Percentiles rank a stretch among this genome's conserved stretches.
These are phyloP conservation scores for Pichia sporocuriosa DNA, from an alignment of 805 yeast genomes.

Conservation along the genomic window DNA sequence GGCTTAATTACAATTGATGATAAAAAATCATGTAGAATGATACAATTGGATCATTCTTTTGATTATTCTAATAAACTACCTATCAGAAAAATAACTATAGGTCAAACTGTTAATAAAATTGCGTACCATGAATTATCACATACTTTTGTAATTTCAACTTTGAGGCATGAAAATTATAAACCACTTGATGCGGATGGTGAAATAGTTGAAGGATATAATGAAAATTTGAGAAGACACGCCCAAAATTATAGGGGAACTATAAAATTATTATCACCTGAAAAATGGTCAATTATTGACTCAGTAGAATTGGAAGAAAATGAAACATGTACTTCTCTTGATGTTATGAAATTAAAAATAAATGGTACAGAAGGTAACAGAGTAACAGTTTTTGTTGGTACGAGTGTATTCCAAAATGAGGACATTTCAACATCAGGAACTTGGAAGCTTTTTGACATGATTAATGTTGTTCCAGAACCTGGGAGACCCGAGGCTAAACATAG, in stretches of 20 bases:
- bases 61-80: slow-evolving; percentile 60
- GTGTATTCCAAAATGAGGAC: slow-evolving; percentile 72
- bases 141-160: slow-evolving; percentile 56
- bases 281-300: slow-evolving; percentile 72
- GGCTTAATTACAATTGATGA: slow-evolving; percentile 71
- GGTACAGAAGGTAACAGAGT: slow-evolving; percentile 12
- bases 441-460: slow-evolving; percentile 65
- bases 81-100: slow-evolving; percentile 42
- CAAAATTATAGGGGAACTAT: slow-evolving; percentile 52
- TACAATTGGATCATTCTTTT: slow-evolving; percentile 38
- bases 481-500: slow-evolving; percentile 77
- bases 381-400: slow-evolving; percentile 71
- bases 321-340: slow-evolving; percentile 48
- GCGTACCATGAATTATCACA: slow-evolving; percentile 63
- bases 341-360: slow-evolving; percentile 46
- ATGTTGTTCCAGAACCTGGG: slow-evolving; percentile 84
- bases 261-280: slow-evolving; percentile 61
- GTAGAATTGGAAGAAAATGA: slow-evolving; percentile 63
- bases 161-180: slow-evolving; percentile 50
- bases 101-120: slow-evolving; percentile 57
- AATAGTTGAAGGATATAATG: slow-evolving; percentile 49
- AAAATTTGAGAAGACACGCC: slow-evolving; percentile 43
- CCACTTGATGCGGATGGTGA: slow-evolving; percentile 72
- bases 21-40: slow-evolving; percentile 58
- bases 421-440: slow-evolving; percentile 72